phyloP scores from a whole-genome alignment of 2,329 filamentous ascomycete genomes.

The Huntiella decipiens region DNA sequence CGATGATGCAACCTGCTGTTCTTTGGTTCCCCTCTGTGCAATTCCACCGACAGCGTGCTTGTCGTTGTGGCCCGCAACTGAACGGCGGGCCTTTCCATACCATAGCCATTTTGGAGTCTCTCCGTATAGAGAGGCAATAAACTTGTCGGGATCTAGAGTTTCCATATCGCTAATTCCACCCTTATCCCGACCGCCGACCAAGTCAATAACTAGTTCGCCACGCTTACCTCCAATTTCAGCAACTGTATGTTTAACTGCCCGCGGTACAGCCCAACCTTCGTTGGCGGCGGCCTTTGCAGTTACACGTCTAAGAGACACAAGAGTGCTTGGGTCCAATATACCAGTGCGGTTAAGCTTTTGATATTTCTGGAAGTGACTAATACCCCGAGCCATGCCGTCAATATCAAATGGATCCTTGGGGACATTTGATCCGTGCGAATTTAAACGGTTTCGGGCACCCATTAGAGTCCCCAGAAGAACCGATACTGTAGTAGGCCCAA shows the following conservation, averaged over 20 bases:
- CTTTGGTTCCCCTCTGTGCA: constrained; percentile 9
- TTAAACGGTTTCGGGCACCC: constrained; percentile 75
- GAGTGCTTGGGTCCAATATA: constrained; percentile 63
- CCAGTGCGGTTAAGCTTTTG: constrained; percentile 63
- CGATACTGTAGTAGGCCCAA: constrained; percentile 81
- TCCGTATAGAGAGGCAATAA: constrained; percentile 59
- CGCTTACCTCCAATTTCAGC: constrained; percentile 86
- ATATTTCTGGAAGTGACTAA: constrained; percentile 76
- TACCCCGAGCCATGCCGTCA: constrained; percentile 60
- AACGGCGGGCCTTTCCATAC: constrained; percentile 71
- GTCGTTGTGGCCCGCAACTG: constrained; percentile 25
- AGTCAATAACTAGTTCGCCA: constrained; percentile 88
- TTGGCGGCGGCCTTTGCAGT: constrained; percentile 80
- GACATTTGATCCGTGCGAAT: constrained; percentile 67
- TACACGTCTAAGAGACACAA: constrained; percentile 60
- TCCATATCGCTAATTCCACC: constrained; percentile 83
- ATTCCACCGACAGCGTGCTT: constrained; percentile 25
- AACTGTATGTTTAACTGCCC: constrained; percentile 87
- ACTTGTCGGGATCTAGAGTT: constrained; percentile 72
- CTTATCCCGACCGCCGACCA: constrained; percentile 72
- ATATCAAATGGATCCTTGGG: constrained; percentile 85
- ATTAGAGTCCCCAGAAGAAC: constrained; percentile 74
- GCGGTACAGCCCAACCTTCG: constrained; percentile 80
- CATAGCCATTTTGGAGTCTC: constrained; percentile 86
- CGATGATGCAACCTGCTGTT: constrained; percentile 5